These are phyloP conservation scores for Pseudozyma thailandica DNA, from an alignment of 1,284 basidiomycete genomes.

Conservation along the genomic window DNA sequence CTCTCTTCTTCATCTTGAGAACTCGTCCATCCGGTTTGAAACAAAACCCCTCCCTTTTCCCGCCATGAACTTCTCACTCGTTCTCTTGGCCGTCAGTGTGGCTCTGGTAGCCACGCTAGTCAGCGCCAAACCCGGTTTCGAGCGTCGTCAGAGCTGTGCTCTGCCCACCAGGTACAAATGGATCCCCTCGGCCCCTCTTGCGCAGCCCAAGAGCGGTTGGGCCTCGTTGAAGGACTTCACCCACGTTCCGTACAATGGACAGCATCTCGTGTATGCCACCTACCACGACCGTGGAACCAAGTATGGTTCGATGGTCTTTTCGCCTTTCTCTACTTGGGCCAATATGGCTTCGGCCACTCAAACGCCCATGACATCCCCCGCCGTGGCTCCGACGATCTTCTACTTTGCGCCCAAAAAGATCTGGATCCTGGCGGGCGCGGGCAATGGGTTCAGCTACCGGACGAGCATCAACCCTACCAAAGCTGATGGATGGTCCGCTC, in stretches of 20 bases:
- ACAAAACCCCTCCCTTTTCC: too few species aligned
- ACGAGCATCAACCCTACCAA: slow-evolving; percentile 25
- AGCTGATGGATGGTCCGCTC: slow-evolving; percentile 23
- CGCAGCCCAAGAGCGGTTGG: slow-evolving; percentile 28
- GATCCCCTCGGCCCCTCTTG: slow-evolving; percentile 28
- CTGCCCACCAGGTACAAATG: slow-evolving; percentile 27
- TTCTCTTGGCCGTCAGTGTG: too few species aligned
- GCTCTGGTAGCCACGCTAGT: slow-evolving; percentile 25
- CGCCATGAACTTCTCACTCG: too few species aligned
- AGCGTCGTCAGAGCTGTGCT: slow-evolving; percentile 25
- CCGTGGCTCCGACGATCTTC: slow-evolving; percentile 31
- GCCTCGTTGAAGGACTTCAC: slow-evolving; percentile 31
- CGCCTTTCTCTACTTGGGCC: slow-evolving; percentile 24
- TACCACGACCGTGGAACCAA: slow-evolving; percentile 17
- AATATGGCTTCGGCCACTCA: slow-evolving; percentile 33
- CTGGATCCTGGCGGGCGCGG: slow-evolving; percentile 25
- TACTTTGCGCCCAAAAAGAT: slow-evolving; percentile 15
- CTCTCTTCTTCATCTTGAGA: too few species aligned
- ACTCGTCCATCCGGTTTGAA: too few species aligned
- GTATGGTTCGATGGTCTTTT: slow-evolving; percentile 38
- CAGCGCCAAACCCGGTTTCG: slow-evolving; percentile 1
- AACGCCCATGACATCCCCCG: slow-evolving; percentile 9
- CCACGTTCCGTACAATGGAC: slow-evolving; percentile 36
- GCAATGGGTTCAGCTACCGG: slow-evolving; percentile 16
- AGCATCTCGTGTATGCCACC: slow-evolving; percentile 31